Evolutionary conservation across 2,329 filamentous ascomycete species (phyloP), one percentile per base, ranked within the genome.

Genomic region (Fusarium sp.): DNA sequence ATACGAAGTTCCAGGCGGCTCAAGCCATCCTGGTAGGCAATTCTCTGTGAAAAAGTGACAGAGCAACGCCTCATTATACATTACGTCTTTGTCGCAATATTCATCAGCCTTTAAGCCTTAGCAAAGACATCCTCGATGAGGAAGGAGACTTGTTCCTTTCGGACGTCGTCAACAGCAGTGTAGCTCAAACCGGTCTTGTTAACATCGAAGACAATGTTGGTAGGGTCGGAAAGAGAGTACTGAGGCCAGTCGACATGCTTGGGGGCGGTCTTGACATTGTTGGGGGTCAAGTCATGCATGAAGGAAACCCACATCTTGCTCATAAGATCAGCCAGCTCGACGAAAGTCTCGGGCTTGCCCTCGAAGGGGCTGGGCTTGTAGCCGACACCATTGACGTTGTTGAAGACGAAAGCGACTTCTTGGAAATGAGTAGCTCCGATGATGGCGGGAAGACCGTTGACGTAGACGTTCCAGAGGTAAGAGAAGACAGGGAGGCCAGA

Each of bases 381-480:
- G 2, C 85, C 84, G 4, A 76, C 59, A 2, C 84, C 86, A 6
- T 78, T 63, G 9, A 80, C 73, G 63, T 88, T 88, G 64, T 74
- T 67, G 41, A 74, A 74, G 29, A 74, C 72, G 6, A 74, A 74
- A 2, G 72, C 69, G 3, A 74, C 64, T 45, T 74, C 72, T 21
- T 73, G 70, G 56, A 72, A 73, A 27, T 74, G 72, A 4, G 72
- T 74, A 2, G 70, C 67, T 20, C 72, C 72, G 4, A 60, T 6
- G 13, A 67, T 58, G 3, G 52, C 23, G 65, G 85, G 73, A 49
- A 88, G 84, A 9, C 87, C 84, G 62, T 35, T 75, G 4, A 82
- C 80, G 57, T 84, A 78, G 66, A 84, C 84, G 36, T 80, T 77
- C 75, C 84, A 85, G 50, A 83, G 85, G 78, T 88, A 90, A 10